Evolutionary conservation across 176 grass and related monocot genomes (phyloP).

Genomic region (Carex scoparia): DNA sequence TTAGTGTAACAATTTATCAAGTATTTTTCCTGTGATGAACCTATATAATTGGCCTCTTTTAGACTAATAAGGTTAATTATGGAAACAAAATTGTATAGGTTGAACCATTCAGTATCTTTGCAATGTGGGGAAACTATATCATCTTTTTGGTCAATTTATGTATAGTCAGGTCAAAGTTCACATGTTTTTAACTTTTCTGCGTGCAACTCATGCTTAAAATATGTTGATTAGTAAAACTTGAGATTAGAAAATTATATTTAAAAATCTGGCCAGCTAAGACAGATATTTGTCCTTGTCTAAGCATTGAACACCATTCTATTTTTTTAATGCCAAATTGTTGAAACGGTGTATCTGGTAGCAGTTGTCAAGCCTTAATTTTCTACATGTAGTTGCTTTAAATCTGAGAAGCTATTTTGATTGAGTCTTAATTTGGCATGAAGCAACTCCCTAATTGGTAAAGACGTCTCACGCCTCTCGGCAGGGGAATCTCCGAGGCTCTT

Average conservation of each 20-base stretch:
- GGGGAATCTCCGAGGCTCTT: slow-evolving; percentile 6
- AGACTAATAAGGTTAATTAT: neutral
- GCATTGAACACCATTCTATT: neutral
- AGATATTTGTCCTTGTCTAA: neutral
- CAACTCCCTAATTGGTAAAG: slow-evolving; percentile 7
- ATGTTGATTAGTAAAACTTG: neutral
- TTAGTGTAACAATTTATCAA: neutral
- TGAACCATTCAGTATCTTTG: neutral
- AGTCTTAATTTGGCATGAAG: neutral
- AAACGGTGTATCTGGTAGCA: neutral
- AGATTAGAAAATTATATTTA: neutral
- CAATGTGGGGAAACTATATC: neutral
- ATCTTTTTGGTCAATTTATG: neutral
- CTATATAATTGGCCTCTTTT: neutral
- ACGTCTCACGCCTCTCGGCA: neutral
- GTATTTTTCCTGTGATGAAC: neutral
- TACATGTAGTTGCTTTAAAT: slow-evolving; percentile 1
- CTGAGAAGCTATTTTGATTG: neutral
- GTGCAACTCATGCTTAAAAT: neutral
- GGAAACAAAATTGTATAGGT: neutral
- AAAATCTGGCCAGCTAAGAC: neutral
- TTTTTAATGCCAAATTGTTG: slow-evolving; percentile 2
- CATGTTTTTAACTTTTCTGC: neutral
- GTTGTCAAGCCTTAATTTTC: neutral
- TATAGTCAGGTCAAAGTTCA: neutral